Evolutionary conservation across 768 basidiomycete species (phyloP), one percentile per base, ranked within the genome.

Genomic region (Termitomyces heimii): DNA sequence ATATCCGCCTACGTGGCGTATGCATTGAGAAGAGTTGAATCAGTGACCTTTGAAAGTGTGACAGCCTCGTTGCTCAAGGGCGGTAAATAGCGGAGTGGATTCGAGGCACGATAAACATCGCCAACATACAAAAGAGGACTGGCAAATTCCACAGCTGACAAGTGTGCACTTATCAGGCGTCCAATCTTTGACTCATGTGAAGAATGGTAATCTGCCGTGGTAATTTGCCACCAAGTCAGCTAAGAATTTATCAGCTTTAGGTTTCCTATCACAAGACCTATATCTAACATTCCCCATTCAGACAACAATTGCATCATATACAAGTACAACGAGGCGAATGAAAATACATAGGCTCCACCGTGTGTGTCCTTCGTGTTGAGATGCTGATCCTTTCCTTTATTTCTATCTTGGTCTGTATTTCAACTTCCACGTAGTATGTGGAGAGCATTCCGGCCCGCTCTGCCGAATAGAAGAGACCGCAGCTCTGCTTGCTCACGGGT

Each of bases 1-100:
- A 59, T 51, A 59, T 50, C 55, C 49, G 14, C 24, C 39, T 50
- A 50, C 55, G 58, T 59, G 58, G 61, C 55, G 55, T 58, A 62
- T 18, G 45, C 45, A 20, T 29, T 47, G 55, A 56, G 20, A 40
- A 3, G 18, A 18, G n/a, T 39, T 18, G 8, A 16, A 46, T 12
- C 10, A 1, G 10, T 22, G 35, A 34, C 37, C 49, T 35, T 52
- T 31, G 28, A 52, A 26, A 43, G 45, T 45, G 54, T 62, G 63
- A 58, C 29, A 20, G 34, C 56, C 60, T 64, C 29, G 54, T 31
- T 56, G 51, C 31, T 29, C 13, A 39, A 20, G n/a, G 39, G 9
- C n/a, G 37, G n/a, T 20, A 34, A 20, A 48, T 46, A 39, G 53
- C 24, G 34, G 31, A 46, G n/a, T 45, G 44, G 29, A 24, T 29